Conservation (phyloP, 2,329 filamentous ascomycete species). For the Knufia fluminis region DNA sequence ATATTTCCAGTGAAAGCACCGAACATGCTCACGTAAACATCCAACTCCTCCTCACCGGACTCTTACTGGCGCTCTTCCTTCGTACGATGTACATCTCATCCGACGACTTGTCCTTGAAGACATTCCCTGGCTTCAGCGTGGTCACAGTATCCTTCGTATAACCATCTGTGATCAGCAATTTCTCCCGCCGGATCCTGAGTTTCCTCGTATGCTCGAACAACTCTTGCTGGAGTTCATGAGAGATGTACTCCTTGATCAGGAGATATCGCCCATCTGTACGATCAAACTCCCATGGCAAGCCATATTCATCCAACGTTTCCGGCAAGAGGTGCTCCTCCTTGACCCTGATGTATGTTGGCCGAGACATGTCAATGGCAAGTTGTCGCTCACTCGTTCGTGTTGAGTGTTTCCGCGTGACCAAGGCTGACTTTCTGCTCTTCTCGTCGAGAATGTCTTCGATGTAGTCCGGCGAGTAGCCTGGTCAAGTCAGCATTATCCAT, state of each 20-base stretch:
- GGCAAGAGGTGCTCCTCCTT: conserved; percentile 38
- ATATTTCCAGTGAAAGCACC: too few relatives aligned
- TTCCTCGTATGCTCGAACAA: conserved; percentile 63
- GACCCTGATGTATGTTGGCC: conserved; percentile 39
- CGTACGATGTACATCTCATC: conserved; percentile 40
- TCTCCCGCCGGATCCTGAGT: conserved; percentile 48
- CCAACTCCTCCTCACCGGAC: neutral
- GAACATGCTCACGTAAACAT: neutral
- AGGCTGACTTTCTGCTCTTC: conserved; percentile 21
- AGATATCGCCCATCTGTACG: conserved; percentile 55
- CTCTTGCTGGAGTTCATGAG: conserved; percentile 60
- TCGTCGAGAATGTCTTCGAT: conserved; percentile 35
- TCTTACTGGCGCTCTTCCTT: conserved; percentile 30
- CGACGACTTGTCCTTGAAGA: conserved; percentile 33
- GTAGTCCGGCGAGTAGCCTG: conserved; percentile 32
- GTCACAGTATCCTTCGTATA: conserved; percentile 22
- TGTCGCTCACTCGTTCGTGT: conserved; percentile 24
- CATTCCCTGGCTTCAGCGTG: conserved; percentile 18
- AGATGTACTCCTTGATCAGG: conserved; percentile 64
- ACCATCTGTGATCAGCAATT: conserved; percentile 24
- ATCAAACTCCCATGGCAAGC: conserved; percentile 39
- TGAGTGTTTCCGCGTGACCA: neutral
- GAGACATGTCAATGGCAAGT: conserved; percentile 25
- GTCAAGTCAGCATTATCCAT: neutral
- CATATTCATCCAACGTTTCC: conserved; percentile 38